Evolutionary conservation across 352 stramenopile species (phyloP), one percentile per base, ranked within the genome.

Genomic region (Phytophthora pluvialis): DNA sequence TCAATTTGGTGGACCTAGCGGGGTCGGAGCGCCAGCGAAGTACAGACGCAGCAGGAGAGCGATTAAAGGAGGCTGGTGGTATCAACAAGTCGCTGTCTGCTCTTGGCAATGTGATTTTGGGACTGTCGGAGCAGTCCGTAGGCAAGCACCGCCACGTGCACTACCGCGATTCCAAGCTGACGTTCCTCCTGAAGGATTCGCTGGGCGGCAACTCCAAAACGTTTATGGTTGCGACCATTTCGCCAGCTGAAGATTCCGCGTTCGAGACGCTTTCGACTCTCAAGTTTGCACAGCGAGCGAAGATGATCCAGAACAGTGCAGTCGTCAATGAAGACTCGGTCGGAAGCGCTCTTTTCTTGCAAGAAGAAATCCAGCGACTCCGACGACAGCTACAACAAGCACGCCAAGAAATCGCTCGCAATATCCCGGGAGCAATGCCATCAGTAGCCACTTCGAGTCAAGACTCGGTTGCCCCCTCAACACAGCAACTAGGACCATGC

Each of bases 1-100:
- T 99, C 29, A 99, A 99, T 68, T 80, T 99, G 26, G 97, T 99
- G 15, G 98, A 99, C 82, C 78, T 99, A 36, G 98, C 98, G 12
- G 98, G 98, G 11, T 99, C 94, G 3, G 97, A 99, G 77, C 97
- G 96, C 48, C 96, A 99, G 59, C 89, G 93, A 15, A 97, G 94
- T 69, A 99, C 97, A 4, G 96, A 98, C 43, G 93, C 97, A 7
- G 97, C 86, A 11, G 97, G 97, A 10, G 92, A 98, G 40, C 89
- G 96, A 33, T 77, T 98, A 58, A 99, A 99, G 77, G 97, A 99
- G 65, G 95, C 95, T 25, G 91, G 89, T 4, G 98, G 95, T 59
- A 99, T 99, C 71, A 99, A 99, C 76, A 94, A 98, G 64, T 98
- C 90, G 75, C 84, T 99, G 13, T 95, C 98, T 8, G 97, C 96